Conservation (phyloP, 139 green algal genomes). For the Coelastrella sp. region DNA sequence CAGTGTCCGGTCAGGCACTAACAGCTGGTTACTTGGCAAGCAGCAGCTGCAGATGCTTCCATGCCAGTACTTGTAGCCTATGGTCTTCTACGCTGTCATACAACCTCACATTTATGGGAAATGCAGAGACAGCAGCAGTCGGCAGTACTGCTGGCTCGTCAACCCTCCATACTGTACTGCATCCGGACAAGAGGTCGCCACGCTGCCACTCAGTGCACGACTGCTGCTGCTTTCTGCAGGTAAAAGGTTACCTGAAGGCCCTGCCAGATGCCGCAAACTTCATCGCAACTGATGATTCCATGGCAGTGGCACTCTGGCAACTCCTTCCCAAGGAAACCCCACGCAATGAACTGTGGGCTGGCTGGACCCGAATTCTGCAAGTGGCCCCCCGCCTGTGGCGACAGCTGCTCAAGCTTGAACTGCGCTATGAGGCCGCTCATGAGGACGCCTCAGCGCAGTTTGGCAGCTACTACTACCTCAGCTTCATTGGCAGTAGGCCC, state of each 20-base stretch:
- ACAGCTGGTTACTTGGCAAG: not conserved
- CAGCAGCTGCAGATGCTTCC: too few relatives aligned
- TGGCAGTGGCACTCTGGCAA: slow-evolving; percentile 51
- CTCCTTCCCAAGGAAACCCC: slow-evolving; percentile 69
- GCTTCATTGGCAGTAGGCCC: slow-evolving; percentile 45
- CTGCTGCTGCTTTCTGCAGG: slow-evolving; percentile 6
- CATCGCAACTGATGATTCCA: slow-evolving; percentile 39
- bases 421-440: slow-evolving; percentile 47
- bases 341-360: slow-evolving; percentile 45
- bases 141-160: not conserved
- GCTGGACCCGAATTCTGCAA: slow-evolving; percentile 47
- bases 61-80: too few relatives aligned
- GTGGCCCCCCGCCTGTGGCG: slow-evolving; percentile 21
- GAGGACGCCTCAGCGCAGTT: not conserved
- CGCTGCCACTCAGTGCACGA: not conserved
- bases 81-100: too few relatives aligned
- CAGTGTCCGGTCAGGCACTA: not conserved
- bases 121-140: not conserved
- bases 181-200: not conserved
- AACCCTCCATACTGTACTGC: not conserved
- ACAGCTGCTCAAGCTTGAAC: slow-evolving; percentile 42
- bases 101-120: not conserved
- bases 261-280: slow-evolving; percentile 47
- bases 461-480: slow-evolving; percentile 51
- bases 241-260: slow-evolving; percentile 44